These are phyloP conservation scores for Bipolaris cookei DNA, from an alignment of 2,329 filamentous ascomycete genomes.

Conservation along the genomic window DNA sequence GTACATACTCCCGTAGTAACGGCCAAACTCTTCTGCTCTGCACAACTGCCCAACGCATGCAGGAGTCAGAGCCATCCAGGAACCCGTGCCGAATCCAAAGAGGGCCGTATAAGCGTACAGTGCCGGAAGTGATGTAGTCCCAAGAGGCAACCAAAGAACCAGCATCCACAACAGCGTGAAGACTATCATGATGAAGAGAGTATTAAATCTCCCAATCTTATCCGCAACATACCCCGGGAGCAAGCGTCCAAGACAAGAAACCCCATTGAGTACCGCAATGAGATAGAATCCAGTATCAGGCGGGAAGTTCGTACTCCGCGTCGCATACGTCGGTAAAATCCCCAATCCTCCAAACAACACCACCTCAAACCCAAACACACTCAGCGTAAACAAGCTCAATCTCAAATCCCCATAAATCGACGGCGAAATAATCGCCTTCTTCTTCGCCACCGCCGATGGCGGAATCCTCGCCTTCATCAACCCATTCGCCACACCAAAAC, in stretches of 20 bases:
- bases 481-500: slow-evolving; percentile 43
- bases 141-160: slow-evolving; percentile 45
- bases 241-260: slow-evolving; percentile 50
- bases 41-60: slow-evolving; percentile 58
- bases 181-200: slow-evolving; percentile 46
- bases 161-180: slow-evolving; percentile 48
- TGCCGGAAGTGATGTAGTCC: slow-evolving; percentile 37
- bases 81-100: slow-evolving; percentile 57
- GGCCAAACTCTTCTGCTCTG: slow-evolving; percentile 55
- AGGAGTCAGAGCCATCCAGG: slow-evolving; percentile 54
- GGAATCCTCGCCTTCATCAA: slow-evolving; percentile 47
- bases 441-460: slow-evolving; percentile 37
- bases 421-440: slow-evolving; percentile 45
- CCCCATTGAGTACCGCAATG: slow-evolving; percentile 51
- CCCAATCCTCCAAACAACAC: slow-evolving; percentile 52
- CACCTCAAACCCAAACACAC: slow-evolving; percentile 46
- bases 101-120: slow-evolving; percentile 52
- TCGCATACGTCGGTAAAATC: slow-evolving; percentile 51
- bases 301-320: slow-evolving; percentile 45
- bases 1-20: slow-evolving; percentile 59
- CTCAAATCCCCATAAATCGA: slow-evolving; percentile 45
- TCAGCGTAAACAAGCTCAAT: slow-evolving; percentile 44
- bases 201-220: slow-evolving; percentile 52
- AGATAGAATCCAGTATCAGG: slow-evolving; percentile 46
- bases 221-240: slow-evolving; percentile 51